phyloP scores from a whole-genome alignment of 2,329 filamentous ascomycete species.

The Verticillium albo-atrum region DNA sequence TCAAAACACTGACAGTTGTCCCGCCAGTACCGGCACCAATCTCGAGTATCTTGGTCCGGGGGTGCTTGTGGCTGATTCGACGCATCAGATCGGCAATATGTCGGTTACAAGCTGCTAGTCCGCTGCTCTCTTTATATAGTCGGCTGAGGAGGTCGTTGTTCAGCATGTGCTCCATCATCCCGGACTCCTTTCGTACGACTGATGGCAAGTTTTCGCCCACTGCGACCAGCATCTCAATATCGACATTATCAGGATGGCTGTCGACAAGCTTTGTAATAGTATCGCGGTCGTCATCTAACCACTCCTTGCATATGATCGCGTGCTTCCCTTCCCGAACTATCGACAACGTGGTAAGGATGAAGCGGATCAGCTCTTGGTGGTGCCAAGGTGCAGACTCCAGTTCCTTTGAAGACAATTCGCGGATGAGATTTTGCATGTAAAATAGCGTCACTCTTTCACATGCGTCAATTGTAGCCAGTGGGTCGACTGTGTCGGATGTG shows the following conservation, averaged over 20 bases:
- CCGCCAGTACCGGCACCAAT: conserved; percentile 40
- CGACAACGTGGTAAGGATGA: neutral
- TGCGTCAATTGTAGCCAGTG: neutral
- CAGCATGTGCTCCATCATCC: conserved; percentile 12
- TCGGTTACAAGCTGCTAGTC: conserved; percentile 1
- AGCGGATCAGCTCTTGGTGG: neutral
- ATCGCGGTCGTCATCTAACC: neutral
- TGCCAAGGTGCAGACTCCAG: neutral
- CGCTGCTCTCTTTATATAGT: conserved; percentile 17
- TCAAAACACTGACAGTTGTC: conserved; percentile 30
- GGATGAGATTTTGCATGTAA: neutral
- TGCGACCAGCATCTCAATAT: neutral
- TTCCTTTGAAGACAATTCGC: neutral
- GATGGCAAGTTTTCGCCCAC: neutral
- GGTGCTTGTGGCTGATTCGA: conserved; percentile 11
- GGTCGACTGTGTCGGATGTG: neutral
- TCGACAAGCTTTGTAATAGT: neutral
- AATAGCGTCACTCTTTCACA: neutral
- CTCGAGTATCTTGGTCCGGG: conserved; percentile 20
- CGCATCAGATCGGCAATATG: conserved; percentile 8
- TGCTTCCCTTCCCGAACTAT: neutral
- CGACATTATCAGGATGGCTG: neutral
- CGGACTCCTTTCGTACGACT: no score
- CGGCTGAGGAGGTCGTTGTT: conserved; percentile 22
- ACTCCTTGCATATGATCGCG: neutral